Base-by-base conservation (phyloP, 768 basidiomycete species). In the Collybia mongolica region DNA sequence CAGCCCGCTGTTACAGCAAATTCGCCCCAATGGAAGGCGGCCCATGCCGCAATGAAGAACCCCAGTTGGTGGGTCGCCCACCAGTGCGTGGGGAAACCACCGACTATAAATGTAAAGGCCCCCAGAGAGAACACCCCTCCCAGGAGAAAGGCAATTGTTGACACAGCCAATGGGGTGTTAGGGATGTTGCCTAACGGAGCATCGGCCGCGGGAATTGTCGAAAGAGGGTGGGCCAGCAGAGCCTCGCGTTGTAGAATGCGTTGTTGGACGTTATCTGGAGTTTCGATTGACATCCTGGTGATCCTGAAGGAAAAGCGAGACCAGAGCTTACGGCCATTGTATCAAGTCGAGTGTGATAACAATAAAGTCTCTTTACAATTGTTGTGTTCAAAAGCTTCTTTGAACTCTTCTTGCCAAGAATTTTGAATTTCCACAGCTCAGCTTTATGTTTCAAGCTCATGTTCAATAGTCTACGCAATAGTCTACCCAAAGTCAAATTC, bases 1-100 rank as follows among this genome's bases (percentile, higher is more conserved):
- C 92, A 98, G 19, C 92, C 92, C 0, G 95, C 95, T 6, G 97
- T 97, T 3, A 95, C 93, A 32, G 88, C 89, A 61, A 94, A 98
- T 66, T 99, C 97, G 11, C 81, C 83, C 83, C 93, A 88, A 61
- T 99, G 97, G 66, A 99, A 99, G 29, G 77, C 72, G 0, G 90
- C 77, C 90, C 92, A 93, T 4, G 86, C 77, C 28, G 88, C 83
- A 36, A 90, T 54, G 65, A 94, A 98, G 65, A 90, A 84, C 0
- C 89, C 92, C 2, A 97, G 74, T 60, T 88, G 88, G 49, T 82
- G 81, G 22, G 84, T 88, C 0, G 81, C 67, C 81, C 88, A 89
- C 77, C 81, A 84, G 24, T 64, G 66, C 7, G 55, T 53, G 23
- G 58, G 29, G 40, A 79, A 67, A 4, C 80, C 77, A 38, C 80